Base-by-base conservation (phyloP, 495 filamentous ascomycete species). In the Xanthoparmelia taractica region DNA sequence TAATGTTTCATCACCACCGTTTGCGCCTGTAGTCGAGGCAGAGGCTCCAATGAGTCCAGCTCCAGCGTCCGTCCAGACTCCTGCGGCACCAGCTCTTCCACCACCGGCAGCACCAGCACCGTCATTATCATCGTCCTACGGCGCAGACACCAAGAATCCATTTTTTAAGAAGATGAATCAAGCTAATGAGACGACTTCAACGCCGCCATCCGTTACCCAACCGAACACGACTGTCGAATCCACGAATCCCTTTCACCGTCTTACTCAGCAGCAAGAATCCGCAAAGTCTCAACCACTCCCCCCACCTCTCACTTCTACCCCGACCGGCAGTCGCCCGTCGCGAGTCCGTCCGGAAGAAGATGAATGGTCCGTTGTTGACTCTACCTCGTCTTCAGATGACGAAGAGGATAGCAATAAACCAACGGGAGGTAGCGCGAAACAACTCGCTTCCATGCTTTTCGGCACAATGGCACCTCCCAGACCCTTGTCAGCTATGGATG, bases 381-480 rank as follows among this genome's bases (percentile, higher is more conserved):
- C 88, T 18, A 91, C 91, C 55, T 74, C 74, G 10, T 79, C 77
- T 31, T 78, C 76, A 0, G 86, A 87, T 37, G 80, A 83, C 61
- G 85, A 88, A 52, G 83, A 86, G 23, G 89, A 90, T 43, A 86
- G 89, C 59, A 87, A 88, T 31, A 85, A 85, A 17, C 85, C 89
- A 15, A 86, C 84, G 55, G 89, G 89, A 36, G 84, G 86, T 60
- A 91, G 86, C 66, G 93, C 94, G 54, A 93, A 92, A 65, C 88
- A 95, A 63, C 85, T 98, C 40, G 94, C 94, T 23, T 92, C 88
- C 41, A 94, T 92, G 64, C 83, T 98, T 37, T 97, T 98, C 74
- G 92, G 94, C 61, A 96, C 93, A 58, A 98, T 98, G 94, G 94
- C 82, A 13, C 94, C 94, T 48, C 94, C 94, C 27, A 85, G 93